Base-by-base conservation (phyloP, 2,329 filamentous ascomycete genomes). In the Sphaerulina vaccinii region DNA sequence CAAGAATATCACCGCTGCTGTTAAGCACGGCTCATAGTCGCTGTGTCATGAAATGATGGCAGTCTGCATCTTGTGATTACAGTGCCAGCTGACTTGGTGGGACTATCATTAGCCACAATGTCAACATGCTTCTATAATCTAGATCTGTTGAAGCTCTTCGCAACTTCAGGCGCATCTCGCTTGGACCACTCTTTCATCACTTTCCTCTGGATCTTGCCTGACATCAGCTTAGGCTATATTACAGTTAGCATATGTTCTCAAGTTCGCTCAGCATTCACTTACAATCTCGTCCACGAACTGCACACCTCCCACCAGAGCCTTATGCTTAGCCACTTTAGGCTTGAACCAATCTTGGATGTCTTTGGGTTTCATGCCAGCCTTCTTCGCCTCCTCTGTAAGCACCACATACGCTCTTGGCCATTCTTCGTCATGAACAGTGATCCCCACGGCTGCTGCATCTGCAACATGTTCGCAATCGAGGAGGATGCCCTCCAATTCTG, bases 151-250 rank as follows among this genome's bases (percentile, higher is more conserved):
- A 55, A 57, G 10, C 11, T 56, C 48, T 57, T 60, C 27, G 58
- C 57, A 45, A 71, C 62, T 35, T 58, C 64, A 42, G 69, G 60
- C 1, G 74, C 75, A 65, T 83, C 80, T 52, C 70, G 69, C 68
- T 79, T 81, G 5, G 79, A 75, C 79, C 79, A 82, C 37, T 81
- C 78, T 58, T 76, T 75, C 69, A 83, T 70, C 5, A 76, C 64
- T 59, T 81, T 81, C 42, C 79, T 70, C 64, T 79, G 72, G 44
- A 83, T 82, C 71, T 83, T 84, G 7, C 80, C 80, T 53, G 75
- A 79, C 10, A 77, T 74, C 39, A 81, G 67, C 63, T 81, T 82
- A 0, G 80, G 80, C 47, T 61, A 35, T 21, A 13, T 7, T 3
- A n/a, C 13, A 11, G 45, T 54, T 32, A 55, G 46, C 19, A 46